Percentiles rank a stretch among this genome's conserved stretches.
phyloP scores from a whole-genome alignment of 495 filamentous ascomycete species.

The Talaromyces wortmannii region DNA sequence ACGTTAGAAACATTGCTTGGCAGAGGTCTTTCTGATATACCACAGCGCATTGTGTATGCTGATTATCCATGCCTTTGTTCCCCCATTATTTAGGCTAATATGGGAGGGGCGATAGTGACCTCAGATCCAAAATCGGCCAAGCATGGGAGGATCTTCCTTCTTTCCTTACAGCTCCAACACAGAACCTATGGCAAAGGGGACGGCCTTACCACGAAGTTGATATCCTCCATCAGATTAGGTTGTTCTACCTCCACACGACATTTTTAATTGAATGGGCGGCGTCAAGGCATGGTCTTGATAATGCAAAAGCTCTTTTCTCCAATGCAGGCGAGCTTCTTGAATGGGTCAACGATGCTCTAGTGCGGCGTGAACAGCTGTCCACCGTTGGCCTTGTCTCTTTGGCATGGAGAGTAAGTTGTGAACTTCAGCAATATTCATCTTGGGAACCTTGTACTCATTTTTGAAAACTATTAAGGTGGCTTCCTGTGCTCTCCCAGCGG shows the following conservation, averaged over 20 bases:
- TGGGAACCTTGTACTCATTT: not conserved
- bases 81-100: not conserved
- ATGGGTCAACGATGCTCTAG: slow-evolving; percentile 4
- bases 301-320: not conserved
- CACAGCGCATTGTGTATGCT: slow-evolving; percentile 3
- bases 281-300: slow-evolving; percentile 3
- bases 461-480: not conserved
- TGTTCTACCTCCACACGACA: slow-evolving; percentile 3
- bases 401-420: slow-evolving; percentile 4
- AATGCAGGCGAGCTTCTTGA: slow-evolving; percentile 3
- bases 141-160: slow-evolving; percentile 4
- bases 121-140: slow-evolving; percentile 2
- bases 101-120: not conserved
- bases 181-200: slow-evolving; percentile 1
- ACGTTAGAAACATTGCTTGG: slow-evolving; percentile 3
- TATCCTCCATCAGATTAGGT: slow-evolving; percentile 1
- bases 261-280: slow-evolving; percentile 6
- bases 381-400: slow-evolving; percentile 1
- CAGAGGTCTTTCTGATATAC: slow-evolving; percentile 1
- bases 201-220: slow-evolving; percentile 4
- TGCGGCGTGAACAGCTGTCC: slow-evolving; percentile 3
- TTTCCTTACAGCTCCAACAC: slow-evolving; percentile 1
- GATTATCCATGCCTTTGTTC: not conserved
- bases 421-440: not conserved
- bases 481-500: slow-evolving; percentile 3